Base-by-base conservation (phyloP, 73 alveolate species). In the Paramecium bursaria region DNA sequence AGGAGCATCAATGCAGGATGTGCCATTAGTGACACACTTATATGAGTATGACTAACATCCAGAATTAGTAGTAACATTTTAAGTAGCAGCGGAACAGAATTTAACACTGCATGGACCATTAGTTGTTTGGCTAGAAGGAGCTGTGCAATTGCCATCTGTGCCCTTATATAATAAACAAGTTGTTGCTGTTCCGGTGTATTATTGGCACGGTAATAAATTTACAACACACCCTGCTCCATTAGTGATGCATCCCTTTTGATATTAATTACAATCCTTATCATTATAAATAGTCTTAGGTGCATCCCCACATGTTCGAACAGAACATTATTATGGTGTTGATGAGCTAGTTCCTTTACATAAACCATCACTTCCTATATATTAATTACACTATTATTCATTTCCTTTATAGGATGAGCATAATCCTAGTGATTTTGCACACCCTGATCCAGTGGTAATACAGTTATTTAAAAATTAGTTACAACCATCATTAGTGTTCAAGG, bases 291-390 rank as follows among this genome's bases (percentile, higher is more conserved):
- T 67, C 22, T 31, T 47, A n/a, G 82, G 42, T 39, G 82, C 82
- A 9, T 67, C 82, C 6, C 7, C 21, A 67, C 82, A 67, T 11
- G 44, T 46, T 67, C 55, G 15, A 3, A 27, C 82, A 21, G 22
- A 39, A 13, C 82, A 67, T 2, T 33, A 27, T 57, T 48, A 11
- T 6, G 50, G 10, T 14, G 76, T n/a, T n/a, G n/a, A n/a, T 13
- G 26, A 31, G 11, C 21, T 42, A 9, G 54, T 35, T 19, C 22
- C 50, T 44, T 67, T 47, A 67, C 82, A 67, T 39, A 39, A 35
- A 9, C 82, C 82, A 67, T 67, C 82, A 67, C 60, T 67, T 15
- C 82, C 82, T 35, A 67, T 67, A 42, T 11, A 25, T 30, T 46
- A 53, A 4, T 21, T 35, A 39, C 82, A 67, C 22, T 6, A 39